Evolutionary conservation across 169 alveolate genomes (phyloP).

Genomic region (Plasmodium billcollinsi): DNA sequence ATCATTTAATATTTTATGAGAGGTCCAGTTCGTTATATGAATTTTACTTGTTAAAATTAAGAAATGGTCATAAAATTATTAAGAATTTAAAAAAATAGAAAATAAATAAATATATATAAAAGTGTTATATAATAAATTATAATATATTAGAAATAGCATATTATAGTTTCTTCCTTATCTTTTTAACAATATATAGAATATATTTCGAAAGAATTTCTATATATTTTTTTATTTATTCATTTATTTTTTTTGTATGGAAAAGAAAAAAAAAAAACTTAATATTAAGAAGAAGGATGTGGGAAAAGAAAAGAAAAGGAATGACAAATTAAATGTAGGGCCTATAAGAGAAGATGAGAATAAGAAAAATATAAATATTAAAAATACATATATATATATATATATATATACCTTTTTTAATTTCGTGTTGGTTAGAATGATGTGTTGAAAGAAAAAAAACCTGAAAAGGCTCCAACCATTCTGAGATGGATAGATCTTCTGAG

Average conservation of each 20-base stretch:
- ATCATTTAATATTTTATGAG: too few species aligned
- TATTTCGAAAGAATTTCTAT: not conserved
- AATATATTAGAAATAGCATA: too few species aligned
- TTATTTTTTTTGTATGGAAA: not conserved
- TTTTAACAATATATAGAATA: too few species aligned
- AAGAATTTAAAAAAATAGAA: too few species aligned
- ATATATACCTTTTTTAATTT: not conserved
- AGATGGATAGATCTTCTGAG: conserved; percentile 51
- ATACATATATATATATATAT: not conserved
- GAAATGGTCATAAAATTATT: too few species aligned
- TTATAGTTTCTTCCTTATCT: too few species aligned
- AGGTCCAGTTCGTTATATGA: too few species aligned
- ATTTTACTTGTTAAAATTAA: too few species aligned
- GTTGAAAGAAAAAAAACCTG: conserved; percentile 25
- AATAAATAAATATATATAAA: too few species aligned
- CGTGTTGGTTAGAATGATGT: conserved; percentile 12
- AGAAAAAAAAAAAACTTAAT: not conserved
- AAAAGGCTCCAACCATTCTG: conserved; percentile 25
- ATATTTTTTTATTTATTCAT: not conserved
- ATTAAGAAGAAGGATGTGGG: conserved; percentile 24
- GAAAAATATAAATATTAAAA: not conserved
- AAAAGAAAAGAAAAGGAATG: conserved; percentile 14
- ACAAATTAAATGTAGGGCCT: not conserved
- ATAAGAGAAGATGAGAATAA: not conserved
- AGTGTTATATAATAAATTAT: too few species aligned